phyloP scores from a whole-genome alignment of 2,329 filamentous ascomycete genomes.

The Aureobasidium pullulans region DNA sequence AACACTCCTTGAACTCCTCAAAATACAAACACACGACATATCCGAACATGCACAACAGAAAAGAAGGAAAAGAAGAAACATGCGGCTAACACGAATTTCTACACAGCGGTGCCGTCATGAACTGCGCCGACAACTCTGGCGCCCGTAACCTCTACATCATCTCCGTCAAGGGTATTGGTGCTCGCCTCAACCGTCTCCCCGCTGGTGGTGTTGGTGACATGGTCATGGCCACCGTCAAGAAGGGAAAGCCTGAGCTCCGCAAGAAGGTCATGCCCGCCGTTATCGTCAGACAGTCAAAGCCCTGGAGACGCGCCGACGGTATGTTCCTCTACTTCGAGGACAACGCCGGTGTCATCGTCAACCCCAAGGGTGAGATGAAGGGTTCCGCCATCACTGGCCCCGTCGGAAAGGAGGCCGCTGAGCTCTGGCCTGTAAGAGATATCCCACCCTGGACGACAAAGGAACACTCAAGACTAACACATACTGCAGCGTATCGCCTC shows the following conservation, averaged over 20 bases:
- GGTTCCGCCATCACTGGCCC: conserved; percentile 98
- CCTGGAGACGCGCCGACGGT: conserved; percentile 97
- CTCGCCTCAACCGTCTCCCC: conserved; percentile 92
- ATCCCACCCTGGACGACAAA: conserved; percentile 21
- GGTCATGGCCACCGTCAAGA: conserved; percentile 99
- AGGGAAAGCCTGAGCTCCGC: conserved; percentile 99
- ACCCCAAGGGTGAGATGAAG: conserved; percentile 99
- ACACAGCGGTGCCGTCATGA: conserved; percentile 93
- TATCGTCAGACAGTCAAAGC: conserved; percentile 98
- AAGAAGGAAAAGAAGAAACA: neutral
- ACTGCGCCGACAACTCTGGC: conserved; percentile 99
- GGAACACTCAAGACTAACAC: neutral
- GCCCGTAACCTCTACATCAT: conserved; percentile 99
- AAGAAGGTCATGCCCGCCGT: conserved; percentile 99
- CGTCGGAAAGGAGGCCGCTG: conserved; percentile 98
- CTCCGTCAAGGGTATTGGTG: conserved; percentile 97
- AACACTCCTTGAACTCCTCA: neutral
- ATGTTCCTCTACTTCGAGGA: conserved; percentile 99
- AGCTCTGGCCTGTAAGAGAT: conserved; percentile 88
- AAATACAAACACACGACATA: neutral
- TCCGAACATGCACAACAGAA: conserved; percentile 2
- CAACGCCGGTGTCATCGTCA: conserved; percentile 99
- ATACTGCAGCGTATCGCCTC: conserved; percentile 80
- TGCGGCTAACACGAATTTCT: conserved; percentile 12
- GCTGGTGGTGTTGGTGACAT: conserved; percentile 98